A percentile compares a stretch with the other conserved stretches of the same genome.
phyloP scores from a whole-genome alignment of 2,329 filamentous ascomycete genomes.

The Trichoderma lentiforme region DNA sequence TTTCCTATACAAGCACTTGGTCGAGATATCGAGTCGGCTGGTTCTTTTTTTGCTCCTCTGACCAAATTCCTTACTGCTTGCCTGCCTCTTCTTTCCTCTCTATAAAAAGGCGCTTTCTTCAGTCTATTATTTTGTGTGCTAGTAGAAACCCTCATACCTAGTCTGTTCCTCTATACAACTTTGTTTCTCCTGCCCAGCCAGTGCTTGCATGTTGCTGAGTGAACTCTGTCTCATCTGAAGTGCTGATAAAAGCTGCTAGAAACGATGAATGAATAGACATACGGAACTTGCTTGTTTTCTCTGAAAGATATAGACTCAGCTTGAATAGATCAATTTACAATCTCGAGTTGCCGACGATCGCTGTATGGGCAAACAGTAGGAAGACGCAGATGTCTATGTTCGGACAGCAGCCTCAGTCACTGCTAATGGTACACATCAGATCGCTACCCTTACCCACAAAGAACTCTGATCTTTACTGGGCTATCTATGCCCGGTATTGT shows the following conservation, averaged over 20 bases:
- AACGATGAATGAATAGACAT: background rate
- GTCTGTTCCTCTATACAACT: background rate
- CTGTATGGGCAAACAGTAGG: background rate
- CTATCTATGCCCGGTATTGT: background rate
- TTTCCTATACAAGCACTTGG: slow-evolving; percentile 31
- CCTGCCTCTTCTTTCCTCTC: background rate
- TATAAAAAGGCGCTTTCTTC: background rate
- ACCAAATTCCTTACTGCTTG: background rate
- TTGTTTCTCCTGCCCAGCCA: background rate
- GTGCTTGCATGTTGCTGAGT: background rate
- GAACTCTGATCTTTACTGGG: too few species aligned
- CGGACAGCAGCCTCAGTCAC: too few species aligned
- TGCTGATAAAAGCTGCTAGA: background rate
- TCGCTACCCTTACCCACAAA: too few species aligned
- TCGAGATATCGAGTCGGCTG: background rate
- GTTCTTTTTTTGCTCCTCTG: background rate
- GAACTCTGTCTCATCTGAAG: background rate
- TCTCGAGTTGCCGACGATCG: background rate
- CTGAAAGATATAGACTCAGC: background rate
- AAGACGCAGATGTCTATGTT: background rate
- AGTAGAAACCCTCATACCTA: background rate
- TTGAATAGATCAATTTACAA: background rate
- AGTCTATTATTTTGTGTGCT: background rate
- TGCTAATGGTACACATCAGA: too few species aligned
- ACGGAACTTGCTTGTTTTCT: background rate